These are phyloP conservation scores for Xerocomus brunneocitrinus DNA, from an alignment of 768 basidiomycete species.

Conservation along the genomic window DNA sequence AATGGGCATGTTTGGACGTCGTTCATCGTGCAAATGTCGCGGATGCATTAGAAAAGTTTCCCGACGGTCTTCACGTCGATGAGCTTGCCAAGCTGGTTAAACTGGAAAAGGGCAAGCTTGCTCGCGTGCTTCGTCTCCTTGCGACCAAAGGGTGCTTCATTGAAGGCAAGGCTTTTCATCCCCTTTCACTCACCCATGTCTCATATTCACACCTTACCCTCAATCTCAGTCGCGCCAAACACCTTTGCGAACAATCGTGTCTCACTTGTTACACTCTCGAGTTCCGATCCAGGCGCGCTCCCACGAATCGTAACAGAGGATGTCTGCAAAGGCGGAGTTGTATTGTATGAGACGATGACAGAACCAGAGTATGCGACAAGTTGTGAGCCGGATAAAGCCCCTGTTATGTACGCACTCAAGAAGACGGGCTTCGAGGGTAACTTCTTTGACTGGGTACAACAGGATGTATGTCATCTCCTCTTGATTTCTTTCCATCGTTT, in stretches of 20 bases:
- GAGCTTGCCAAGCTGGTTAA: slow-evolving; percentile 8
- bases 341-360: slow-evolving; percentile 23
- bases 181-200: too few relatives aligned
- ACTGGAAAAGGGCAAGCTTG: slow-evolving; percentile 27
- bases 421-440: slow-evolving; percentile 11
- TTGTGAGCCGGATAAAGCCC: slow-evolving; percentile 19
- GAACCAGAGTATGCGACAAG: slow-evolving; percentile 23
- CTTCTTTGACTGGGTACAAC: slow-evolving; percentile 21
- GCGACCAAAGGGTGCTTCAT: slow-evolving; percentile 29
- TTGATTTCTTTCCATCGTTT: not conserved
- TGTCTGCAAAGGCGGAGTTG: slow-evolving; percentile 8
- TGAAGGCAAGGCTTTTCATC: slow-evolving; percentile 18
- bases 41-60: slow-evolving; percentile 22
- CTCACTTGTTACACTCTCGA: slow-evolving; percentile 24
- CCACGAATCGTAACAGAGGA: slow-evolving; percentile 8
- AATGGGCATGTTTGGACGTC: slow-evolving; percentile 25
- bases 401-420: slow-evolving; percentile 18
- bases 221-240: slow-evolving; percentile 21
- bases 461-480: slow-evolving; percentile 13
- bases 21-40: slow-evolving; percentile 24
- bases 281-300: slow-evolving; percentile 8
- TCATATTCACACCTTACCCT: not conserved
- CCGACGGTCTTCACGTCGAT: slow-evolving; percentile 26
- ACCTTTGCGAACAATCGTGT: slow-evolving; percentile 32
- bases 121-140: slow-evolving; percentile 28